Evolutionary conservation across 1,139 yeast genomes (phyloP).

Genomic region (Debaryomycetaceae sp.): DNA sequence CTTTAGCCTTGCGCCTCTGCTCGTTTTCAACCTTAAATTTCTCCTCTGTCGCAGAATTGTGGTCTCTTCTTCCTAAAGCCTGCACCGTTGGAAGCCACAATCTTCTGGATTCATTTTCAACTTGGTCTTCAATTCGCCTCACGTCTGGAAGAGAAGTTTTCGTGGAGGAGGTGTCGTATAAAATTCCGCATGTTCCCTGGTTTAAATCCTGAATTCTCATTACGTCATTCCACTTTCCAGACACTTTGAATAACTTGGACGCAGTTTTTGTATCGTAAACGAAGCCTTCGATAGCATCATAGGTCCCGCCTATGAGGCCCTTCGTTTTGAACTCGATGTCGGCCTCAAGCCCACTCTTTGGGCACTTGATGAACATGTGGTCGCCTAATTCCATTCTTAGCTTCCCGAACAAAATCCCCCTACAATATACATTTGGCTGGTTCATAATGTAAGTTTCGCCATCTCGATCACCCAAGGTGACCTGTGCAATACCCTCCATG

Average conservation of each 20-base stretch:
- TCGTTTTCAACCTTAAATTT: slow-evolving; percentile 75
- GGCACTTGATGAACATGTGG: slow-evolving; percentile 66
- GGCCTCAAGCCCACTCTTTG: slow-evolving; percentile 48
- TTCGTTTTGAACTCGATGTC: slow-evolving; percentile 91
- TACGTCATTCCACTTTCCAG: slow-evolving; percentile 91
- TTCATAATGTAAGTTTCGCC: slow-evolving; percentile 57
- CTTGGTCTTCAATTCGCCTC: slow-evolving; percentile 71
- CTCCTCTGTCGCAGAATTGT: slow-evolving; percentile 74
- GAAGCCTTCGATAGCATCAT: slow-evolving; percentile 77
- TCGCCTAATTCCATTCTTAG: slow-evolving; percentile 88
- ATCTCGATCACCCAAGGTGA: slow-evolving; percentile 55
- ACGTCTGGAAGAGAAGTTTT: slow-evolving; percentile 51
- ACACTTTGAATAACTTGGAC: slow-evolving; percentile 50
- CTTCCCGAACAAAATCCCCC: slow-evolving; percentile 87
- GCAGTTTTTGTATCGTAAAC: slow-evolving; percentile 44
- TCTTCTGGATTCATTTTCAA: slow-evolving; percentile 66
- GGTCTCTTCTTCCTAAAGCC: slow-evolving; percentile 70
- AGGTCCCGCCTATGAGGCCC: slow-evolving; percentile 87
- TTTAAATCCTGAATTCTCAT: slow-evolving; percentile 55
- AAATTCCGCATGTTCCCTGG: slow-evolving; percentile 37
- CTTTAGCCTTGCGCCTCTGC: slow-evolving; percentile 66
- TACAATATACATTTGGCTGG: slow-evolving; percentile 93
- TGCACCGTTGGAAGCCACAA: slow-evolving; percentile 76
- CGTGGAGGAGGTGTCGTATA: slow-evolving; percentile 56
- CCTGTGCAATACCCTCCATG: slow-evolving; percentile 82